These are phyloP conservation scores for Daldinia eschscholtzii DNA, from an alignment of 2,329 filamentous ascomycete species.

Conservation along the genomic window DNA sequence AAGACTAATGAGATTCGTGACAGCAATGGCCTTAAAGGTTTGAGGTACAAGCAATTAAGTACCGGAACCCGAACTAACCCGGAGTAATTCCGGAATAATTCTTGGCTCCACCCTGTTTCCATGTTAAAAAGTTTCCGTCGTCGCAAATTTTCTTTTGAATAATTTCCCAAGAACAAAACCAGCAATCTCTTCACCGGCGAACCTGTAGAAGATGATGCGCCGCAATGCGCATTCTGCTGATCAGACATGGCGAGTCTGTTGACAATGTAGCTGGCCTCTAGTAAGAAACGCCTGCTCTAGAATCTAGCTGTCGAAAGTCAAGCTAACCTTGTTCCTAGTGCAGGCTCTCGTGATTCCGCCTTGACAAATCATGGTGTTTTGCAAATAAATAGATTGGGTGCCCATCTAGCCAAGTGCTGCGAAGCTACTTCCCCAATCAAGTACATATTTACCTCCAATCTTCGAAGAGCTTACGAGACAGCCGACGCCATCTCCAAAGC, in stretches of 20 bases:
- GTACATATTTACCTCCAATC: slow-evolving; percentile 82
- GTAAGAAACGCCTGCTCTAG: slow-evolving; percentile 59
- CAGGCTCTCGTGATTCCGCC: slow-evolving; percentile 82
- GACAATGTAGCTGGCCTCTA: slow-evolving; percentile 86
- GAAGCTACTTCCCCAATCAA: slow-evolving; percentile 57
- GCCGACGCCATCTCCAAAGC: slow-evolving; percentile 74
- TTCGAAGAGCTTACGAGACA: slow-evolving; percentile 79
- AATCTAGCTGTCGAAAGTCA: slow-evolving; percentile 37
- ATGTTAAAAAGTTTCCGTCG: neutral
- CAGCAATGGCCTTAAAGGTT: neutral
- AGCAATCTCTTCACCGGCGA: neutral
- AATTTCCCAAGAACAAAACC: slow-evolving; percentile 16
- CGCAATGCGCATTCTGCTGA: slow-evolving; percentile 73
- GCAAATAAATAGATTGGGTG: slow-evolving; percentile 79
- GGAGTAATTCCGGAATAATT: neutral
- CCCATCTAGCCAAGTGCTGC: slow-evolving; percentile 64
- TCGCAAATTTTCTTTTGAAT: neutral
- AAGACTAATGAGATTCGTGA: neutral
- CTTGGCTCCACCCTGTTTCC: neutral
- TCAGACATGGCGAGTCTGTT: slow-evolving; percentile 90
- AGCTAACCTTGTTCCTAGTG: slow-evolving; percentile 63
- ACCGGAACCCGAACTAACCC: neutral
- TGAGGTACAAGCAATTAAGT: too few species aligned
- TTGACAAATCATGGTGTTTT: slow-evolving; percentile 85
- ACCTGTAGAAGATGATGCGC: slow-evolving; percentile 43